Evolutionary conservation across 768 basidiomycete species (phyloP), one percentile per base, ranked within the genome.

Genomic region (Suillus cothurnatus): DNA sequence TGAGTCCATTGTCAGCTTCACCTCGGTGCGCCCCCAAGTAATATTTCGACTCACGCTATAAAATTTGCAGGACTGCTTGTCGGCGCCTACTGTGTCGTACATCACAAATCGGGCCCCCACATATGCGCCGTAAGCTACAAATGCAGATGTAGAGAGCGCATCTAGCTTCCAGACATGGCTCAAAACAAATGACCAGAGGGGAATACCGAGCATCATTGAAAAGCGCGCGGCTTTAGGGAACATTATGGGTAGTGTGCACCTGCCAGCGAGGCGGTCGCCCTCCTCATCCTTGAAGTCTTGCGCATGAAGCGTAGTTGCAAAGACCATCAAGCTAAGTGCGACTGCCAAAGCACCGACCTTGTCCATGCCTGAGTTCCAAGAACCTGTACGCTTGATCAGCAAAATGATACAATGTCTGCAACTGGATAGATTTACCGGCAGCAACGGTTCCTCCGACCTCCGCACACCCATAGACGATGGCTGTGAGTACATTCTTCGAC

Each of bases 231-330:
- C 43, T 23, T 74, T 63, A 1, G 84, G 84, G 39, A 79, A 77
- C 49, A 78, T 75, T 61, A 84, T 81, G 2, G 84, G 84, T 32
- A 85, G 68, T 0, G 84, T 85, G 2, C 72, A n/a, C 5, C 84
- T 76, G 0, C 81, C 80, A 0, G 72, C 72, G 23, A 73, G 58
- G 4, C 69, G 68, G 57, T 84, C 84, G 0, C 84, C 84, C 23
- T 75, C 72, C 12, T 78, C 68, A 61, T 85, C 84, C 34, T 80
- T 74, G 64, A 81, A 84, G 64, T 85, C 84, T 70, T 84, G 81
- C 6, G 81, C 78, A 23, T 84, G 82, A 14, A 84, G 80, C 7
- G 84, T 84, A 0, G 83, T 82, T 5, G 79, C 69, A 38, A 84
- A 76, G 19, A 83, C 78, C 0, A 73, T 73, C 12, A 76, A 72